Conservation (phyloP, 768 basidiomycete species). For the Leccinum ochraceum region DNA sequence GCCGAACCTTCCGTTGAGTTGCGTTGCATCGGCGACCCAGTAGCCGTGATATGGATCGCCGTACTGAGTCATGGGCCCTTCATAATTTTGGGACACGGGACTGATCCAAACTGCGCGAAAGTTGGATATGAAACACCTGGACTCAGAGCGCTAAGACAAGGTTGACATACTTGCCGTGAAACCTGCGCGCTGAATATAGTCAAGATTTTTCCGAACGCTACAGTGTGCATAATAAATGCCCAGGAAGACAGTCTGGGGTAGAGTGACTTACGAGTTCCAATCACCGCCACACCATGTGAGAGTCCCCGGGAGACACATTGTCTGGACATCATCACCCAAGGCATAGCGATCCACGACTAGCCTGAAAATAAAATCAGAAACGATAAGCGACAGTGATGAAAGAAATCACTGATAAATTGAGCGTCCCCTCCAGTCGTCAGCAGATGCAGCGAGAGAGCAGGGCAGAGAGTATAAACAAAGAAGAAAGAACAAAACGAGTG, state of each 20-base stretch:
- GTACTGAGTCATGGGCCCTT: slow-evolving; percentile 68
- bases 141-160: background rate
- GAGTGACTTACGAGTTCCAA: slow-evolving; percentile 13
- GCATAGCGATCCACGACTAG: slow-evolving; percentile 18
- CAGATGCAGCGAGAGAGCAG: slow-evolving; percentile 9
- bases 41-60: slow-evolving; percentile 88
- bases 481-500: slow-evolving; percentile 2
- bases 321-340: background rate
- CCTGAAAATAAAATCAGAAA: slow-evolving; percentile 4
- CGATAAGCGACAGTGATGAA: background rate
- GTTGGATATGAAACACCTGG: background rate
- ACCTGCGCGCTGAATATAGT: slow-evolving; percentile 81
- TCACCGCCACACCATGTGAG: slow-evolving; percentile 22
- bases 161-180: slow-evolving; percentile 65
- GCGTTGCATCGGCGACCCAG: slow-evolving; percentile 70
- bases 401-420: slow-evolving; percentile 17
- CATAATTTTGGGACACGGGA: slow-evolving; percentile 76
- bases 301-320: slow-evolving; percentile 9
- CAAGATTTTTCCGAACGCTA: slow-evolving; percentile 71
- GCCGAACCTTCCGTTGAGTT: slow-evolving; percentile 73
- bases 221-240: background rate
- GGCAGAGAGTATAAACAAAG: background rate
- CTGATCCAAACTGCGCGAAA: slow-evolving; percentile 70
- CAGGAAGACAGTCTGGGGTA: background rate
- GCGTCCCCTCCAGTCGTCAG: slow-evolving; percentile 17